Evolutionary conservation across 805 yeast species (phyloP), one percentile per base, ranked within the genome.

Genomic region (Priceomyces carsonii): DNA sequence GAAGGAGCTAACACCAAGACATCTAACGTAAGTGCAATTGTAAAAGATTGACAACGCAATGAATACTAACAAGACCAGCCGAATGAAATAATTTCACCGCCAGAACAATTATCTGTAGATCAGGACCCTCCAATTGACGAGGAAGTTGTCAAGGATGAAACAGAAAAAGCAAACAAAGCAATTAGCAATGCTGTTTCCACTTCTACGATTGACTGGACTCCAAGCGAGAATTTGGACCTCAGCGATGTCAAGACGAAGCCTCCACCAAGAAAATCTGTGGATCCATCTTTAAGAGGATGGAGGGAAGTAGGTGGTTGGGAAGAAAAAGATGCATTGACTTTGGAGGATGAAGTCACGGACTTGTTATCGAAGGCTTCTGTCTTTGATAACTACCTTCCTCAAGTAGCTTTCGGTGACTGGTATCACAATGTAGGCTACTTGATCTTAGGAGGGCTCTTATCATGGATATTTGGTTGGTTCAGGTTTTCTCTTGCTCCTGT

Each of bases 231-330:
- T 39, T 59, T 51, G 28, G 73, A 67, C 39, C 43, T 56, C 30
- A 36, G 59, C 3, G 50, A 53, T 23, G 59, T 57, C 29, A 57
- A 49, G 21, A 48, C 59, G 6, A 63, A 64, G 40, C 72, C 73
- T 4, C 57, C 59, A 1, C 65, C 71, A n/a, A 56, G 87, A 55
- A 57, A 63, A 24, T 60, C 82, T 3, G 78, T 77, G 32, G 79
- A 72, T 36, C 84, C 85, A 18, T 77, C 91, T 2, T 84, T 76
- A 51, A 77, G 86, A 32, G 98, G 98, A 21, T 91, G 98, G 98
- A 86, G 83, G 56, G 96, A 90, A 59, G 89, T 86, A 34, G 91
- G 93, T 7, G 85, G 88, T 13, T 91, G 88, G 83, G 85, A 81
- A 53, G 79, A 79, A 39, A 73, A 75, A 26, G 90, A 84, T 56